A percentile compares a stretch with the other conserved stretches of the same genome.
phyloP scores from a whole-genome alignment of 345 rosid genomes.

The Euphorbia lathyris region DNA sequence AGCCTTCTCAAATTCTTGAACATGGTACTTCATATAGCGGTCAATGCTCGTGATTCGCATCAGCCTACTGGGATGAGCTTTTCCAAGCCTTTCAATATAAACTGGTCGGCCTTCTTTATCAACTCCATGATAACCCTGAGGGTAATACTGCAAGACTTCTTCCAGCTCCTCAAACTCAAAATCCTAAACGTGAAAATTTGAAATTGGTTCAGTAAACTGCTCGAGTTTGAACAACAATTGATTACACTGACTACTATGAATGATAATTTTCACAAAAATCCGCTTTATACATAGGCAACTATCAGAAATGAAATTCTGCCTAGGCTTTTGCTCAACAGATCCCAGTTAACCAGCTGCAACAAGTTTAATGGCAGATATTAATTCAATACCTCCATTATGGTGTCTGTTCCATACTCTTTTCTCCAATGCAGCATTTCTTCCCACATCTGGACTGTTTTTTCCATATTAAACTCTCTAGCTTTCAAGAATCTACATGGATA shows the following conservation, averaged over 20 bases:
- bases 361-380: neutral
- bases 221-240: neutral
- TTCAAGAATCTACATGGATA: slow-evolving; percentile 70
- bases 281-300: neutral
- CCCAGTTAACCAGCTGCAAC: slow-evolving; percentile 7
- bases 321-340: neutral
- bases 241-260: neutral
- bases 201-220: neutral
- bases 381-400: slow-evolving; percentile 64
- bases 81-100: slow-evolving; percentile 92
- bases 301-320: neutral
- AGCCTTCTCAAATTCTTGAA: slow-evolving; percentile 93
- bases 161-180: slow-evolving; percentile 87
- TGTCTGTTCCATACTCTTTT: slow-evolving; percentile 76
- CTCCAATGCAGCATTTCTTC: slow-evolving; percentile 97
- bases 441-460: slow-evolving; percentile 90
- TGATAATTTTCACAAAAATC: neutral
- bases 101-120: slow-evolving; percentile 96
- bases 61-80: slow-evolving; percentile 80
- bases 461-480: slow-evolving; percentile 80
- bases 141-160: slow-evolving; percentile 84
- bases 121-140: slow-evolving; percentile 97
- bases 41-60: slow-evolving; percentile 80
- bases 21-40: slow-evolving; percentile 85
- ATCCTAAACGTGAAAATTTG: slow-evolving; percentile 45